Evolutionary conservation across 768 basidiomycete species (phyloP).

Genomic region (Phaffia australis): DNA sequence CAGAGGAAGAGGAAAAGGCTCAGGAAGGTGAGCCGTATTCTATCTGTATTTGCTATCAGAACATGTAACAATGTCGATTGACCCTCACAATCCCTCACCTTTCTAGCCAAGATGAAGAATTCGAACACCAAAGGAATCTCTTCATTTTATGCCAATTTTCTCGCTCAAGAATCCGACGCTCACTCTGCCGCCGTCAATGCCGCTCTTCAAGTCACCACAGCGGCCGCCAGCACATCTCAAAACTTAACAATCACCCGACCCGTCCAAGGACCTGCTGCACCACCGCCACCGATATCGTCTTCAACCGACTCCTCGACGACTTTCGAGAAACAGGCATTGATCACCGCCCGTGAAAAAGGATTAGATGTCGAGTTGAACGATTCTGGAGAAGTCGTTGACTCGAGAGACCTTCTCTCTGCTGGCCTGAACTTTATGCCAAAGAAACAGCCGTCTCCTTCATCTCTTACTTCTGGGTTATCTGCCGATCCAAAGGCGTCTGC

Average conservation of each 20-base stretch:
- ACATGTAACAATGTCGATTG: too few species aligned
- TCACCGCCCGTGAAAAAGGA: conserved; percentile 45
- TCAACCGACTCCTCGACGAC: conserved; percentile 59
- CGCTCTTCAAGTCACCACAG: conserved; percentile 33
- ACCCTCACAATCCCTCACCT: background rate
- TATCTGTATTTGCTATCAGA: background rate
- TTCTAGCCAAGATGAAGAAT: conserved; percentile 39
- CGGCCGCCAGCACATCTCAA: conserved; percentile 24
- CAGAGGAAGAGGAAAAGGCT: conserved; percentile 83
- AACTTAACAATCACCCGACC: conserved; percentile 37
- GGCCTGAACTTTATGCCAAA: conserved; percentile 69
- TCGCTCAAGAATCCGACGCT: conserved; percentile 35
- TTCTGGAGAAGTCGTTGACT: conserved; percentile 94
- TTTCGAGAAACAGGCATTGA: conserved; percentile 56
- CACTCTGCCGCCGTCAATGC: conserved; percentile 84
- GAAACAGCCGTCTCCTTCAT: conserved; percentile 43
- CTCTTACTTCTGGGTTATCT: conserved; percentile 40
- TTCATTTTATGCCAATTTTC: conserved; percentile 58
- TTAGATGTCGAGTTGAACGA: conserved; percentile 88
- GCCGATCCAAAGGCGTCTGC: conserved; percentile 9
- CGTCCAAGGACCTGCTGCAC: conserved; percentile 45
- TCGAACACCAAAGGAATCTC: conserved; percentile 63
- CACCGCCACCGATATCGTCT: conserved; percentile 69
- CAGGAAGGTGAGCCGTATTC: conserved; percentile 60
- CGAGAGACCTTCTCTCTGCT: conserved; percentile 77